Percentiles rank a stretch among this genome's conserved stretches.
Evolutionary conservation across 371 early-diverging fungal genomes (phyloP).

Genomic region (Mortierella sp.): DNA sequence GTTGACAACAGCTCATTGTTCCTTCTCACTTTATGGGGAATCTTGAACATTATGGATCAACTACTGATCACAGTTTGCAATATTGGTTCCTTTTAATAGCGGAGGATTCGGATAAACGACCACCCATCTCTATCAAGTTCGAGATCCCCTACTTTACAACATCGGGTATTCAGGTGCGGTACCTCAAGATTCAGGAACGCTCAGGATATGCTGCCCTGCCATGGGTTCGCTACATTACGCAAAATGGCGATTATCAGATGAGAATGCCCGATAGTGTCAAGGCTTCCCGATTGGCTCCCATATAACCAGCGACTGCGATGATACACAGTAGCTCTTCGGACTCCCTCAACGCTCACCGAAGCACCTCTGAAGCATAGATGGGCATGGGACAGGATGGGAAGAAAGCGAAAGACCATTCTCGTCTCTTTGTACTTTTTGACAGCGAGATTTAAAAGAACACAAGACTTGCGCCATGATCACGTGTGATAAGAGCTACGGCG

Average conservation of each 20-base stretch:
- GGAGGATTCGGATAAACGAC: conserved; percentile 93
- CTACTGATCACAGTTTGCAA: not conserved
- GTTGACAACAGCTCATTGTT: conserved; percentile 10
- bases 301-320: too few relatives aligned
- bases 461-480: too few relatives aligned
- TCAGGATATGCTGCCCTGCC: conserved; percentile 98
- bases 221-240: conserved; percentile 99
- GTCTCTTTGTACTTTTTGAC: too few relatives aligned
- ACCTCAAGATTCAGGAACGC: conserved; percentile 98
- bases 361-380: too few relatives aligned
- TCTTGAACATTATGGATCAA: conserved; percentile 1
- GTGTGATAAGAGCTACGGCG: too few relatives aligned
- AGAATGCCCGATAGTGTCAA: conserved; percentile 79
- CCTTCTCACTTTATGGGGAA: not conserved
- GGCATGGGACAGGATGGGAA: too few relatives aligned
- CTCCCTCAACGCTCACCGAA: not conserved
- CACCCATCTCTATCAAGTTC: conserved; percentile 96
- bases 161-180: conserved; percentile 98
- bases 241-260: conserved; percentile 90
- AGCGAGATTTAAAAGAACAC: too few relatives aligned
- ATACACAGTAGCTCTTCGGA: not conserved
- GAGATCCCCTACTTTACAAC: conserved; percentile 99
- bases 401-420: too few relatives aligned
- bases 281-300: conserved; percentile 61
- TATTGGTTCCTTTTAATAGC: conserved; percentile 41